These are phyloP conservation scores for Coniochaeta sp. DNA, from an alignment of 2,329 filamentous ascomycete species.

Conservation along the genomic window DNA sequence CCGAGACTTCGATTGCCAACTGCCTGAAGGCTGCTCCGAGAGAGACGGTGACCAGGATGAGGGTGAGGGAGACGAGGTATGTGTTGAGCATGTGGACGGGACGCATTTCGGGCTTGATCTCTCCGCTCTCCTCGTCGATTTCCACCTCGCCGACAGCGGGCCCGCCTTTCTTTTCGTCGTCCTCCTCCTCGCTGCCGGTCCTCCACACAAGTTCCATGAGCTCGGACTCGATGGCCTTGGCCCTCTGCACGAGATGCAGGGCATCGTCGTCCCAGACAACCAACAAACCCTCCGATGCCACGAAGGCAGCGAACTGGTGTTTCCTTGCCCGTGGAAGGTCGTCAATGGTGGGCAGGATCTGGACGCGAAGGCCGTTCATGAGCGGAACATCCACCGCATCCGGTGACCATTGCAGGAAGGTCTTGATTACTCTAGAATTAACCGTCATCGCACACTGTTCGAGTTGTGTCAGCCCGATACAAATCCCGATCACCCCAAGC, in stretches of 20 bases:
- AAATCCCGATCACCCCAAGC: neutral
- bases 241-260: conserved; percentile 60
- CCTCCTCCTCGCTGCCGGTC: conserved; percentile 41
- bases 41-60: conserved; percentile 57
- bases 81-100: conserved; percentile 65
- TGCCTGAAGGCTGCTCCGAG: conserved; percentile 64
- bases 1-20: conserved; percentile 59
- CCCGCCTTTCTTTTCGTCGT: conserved; percentile 48
- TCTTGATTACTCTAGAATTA: conserved; percentile 72
- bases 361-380: conserved; percentile 68
- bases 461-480: neutral
- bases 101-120: conserved; percentile 56
- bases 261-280: conserved; percentile 81
- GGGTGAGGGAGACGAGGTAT: conserved; percentile 57
- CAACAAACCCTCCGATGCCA: conserved; percentile 62
- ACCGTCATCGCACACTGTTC: conserved; percentile 69
- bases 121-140: conserved; percentile 66
- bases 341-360: conserved; percentile 65
- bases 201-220: conserved; percentile 74
- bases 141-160: conserved; percentile 41
- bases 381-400: conserved; percentile 69
- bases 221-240: conserved; percentile 66
- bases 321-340: conserved; percentile 66
- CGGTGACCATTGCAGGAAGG: conserved; percentile 66
- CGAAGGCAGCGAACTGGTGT: conserved; percentile 74